Conservation (phyloP, 441 rosid species). For the Euphorbia celastroides region DNA sequence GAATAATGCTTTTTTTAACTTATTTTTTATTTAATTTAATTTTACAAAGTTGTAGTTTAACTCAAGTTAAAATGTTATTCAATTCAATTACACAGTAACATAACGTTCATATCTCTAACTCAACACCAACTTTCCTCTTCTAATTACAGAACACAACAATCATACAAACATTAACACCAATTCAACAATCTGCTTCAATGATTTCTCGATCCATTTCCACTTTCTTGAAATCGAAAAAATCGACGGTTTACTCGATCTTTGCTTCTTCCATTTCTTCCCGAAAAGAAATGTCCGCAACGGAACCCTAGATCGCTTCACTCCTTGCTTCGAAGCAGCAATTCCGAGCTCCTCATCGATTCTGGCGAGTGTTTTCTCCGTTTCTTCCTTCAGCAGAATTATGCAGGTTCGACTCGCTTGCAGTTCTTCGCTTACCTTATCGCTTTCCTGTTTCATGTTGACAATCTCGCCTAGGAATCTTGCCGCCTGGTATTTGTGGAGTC, state of each 20-base stretch:
- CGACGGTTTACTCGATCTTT: slow-evolving; percentile 31
- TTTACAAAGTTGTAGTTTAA: too few relatives aligned
- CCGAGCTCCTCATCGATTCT: slow-evolving; percentile 56
- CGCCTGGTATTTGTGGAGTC: slow-evolving; percentile 51
- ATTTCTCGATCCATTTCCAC: too few relatives aligned
- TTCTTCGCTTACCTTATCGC: slow-evolving; percentile 53
- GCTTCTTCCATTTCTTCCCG: slow-evolving; percentile 72
- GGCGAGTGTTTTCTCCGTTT: slow-evolving; percentile 43
- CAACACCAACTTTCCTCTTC: too few relatives aligned
- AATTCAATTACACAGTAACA: too few relatives aligned
- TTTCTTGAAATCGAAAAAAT: slow-evolving; percentile 40
- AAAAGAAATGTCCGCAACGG: slow-evolving; percentile 66
- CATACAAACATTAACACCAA: too few relatives aligned
- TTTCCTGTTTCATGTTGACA: slow-evolving; percentile 90
- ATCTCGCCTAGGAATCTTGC: slow-evolving; percentile 85
- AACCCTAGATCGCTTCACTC: slow-evolving; percentile 38
- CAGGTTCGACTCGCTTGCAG: slow-evolving; percentile 45
- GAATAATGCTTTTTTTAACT: too few relatives aligned
- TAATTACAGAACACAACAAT: too few relatives aligned
- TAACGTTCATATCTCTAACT: too few relatives aligned
- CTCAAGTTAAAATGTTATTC: too few relatives aligned
- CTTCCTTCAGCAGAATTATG: slow-evolving; percentile 38
- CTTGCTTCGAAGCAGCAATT: slow-evolving; percentile 30
- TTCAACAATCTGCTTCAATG: too few relatives aligned
- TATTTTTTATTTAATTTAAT: too few relatives aligned